Evolutionary conservation across 176 grass and related monocot genomes (phyloP), one percentile per base, ranked within the genome.

Genomic region (Aegilops longissima): DNA sequence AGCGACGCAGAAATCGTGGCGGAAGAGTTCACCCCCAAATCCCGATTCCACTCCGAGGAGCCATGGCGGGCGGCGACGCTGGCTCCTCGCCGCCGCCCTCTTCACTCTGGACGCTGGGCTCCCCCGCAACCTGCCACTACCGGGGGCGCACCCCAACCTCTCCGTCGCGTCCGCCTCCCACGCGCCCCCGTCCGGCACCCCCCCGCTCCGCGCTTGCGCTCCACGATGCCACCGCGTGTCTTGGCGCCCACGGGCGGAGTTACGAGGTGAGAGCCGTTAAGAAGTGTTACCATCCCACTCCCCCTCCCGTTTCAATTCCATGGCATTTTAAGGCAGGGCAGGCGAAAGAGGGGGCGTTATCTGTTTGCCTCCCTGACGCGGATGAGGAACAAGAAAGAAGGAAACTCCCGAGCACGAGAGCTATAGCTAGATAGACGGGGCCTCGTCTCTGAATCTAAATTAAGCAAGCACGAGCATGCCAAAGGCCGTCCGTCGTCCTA

Each of bases 401-500:
- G 74, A 56, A 77, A 77, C 74, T 56, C 9, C 16, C 8, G 72
- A 75, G 7, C 71, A 59, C 61, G 61, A 63, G 61, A 12, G 61
- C 20, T 24, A 61, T 47, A 18, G 20, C 17, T 59, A 59, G 56
- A 59, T 59, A 63, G 61, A 63, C 29, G 73, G 63, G 64, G 54
- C 17, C 63, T 82, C 45, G 1, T 13, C 9, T 12, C 49, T 6
- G 49, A 54, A 18, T 54, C 89, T 85, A 91, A 88, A 88, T 67
- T 82, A 73, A 88, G 86, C 65, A 73, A 78, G 72, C 65, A 73
- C 65, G 66, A 78, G 72, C 54, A 73, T 86, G 72, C 52, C 45
- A 51, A 87, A 86, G 82, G 64, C 33, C 66, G 78, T 10, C 83
- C 78, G 35, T 78, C 56, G 13, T 86, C 1, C 90, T 92, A 92